Evolutionary conservation across 495 filamentous ascomycete species (phyloP), one percentile per base, ranked within the genome.

Genomic region (Penicillium bovifimosum): DNA sequence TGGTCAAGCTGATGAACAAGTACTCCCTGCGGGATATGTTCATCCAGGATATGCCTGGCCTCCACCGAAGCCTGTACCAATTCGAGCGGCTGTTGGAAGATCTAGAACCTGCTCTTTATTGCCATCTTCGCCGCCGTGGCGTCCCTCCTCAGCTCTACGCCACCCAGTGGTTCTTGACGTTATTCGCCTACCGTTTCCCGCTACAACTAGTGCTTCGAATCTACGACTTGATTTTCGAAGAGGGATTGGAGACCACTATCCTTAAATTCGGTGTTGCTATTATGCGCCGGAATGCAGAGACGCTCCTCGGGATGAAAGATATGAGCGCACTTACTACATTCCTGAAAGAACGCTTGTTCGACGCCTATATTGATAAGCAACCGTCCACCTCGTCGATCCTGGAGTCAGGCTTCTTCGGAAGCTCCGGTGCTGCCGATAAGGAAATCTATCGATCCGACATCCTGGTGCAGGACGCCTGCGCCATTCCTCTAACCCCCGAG

Each of bases 101-200:
- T 61, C 72, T 92, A 35, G 92, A 97, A 59, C 93, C 93, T 1
- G 90, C 90, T 26, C 78, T 97, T 2, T 96, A 93, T 69, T 97
- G 93, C 66, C 93, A 99, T 71, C 82, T 99, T 36, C 85, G 86
- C 54, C 85, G 93, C 47, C 85, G 88, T 38, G 85, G 87, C 20
- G 93, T 97, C 33, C 85, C 85, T 36, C 90, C 95, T 0, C 86
- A 96, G 59, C 76, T 99, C 8, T 99, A 99, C 64, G 93, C 93
- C 38, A 97, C 93, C 0, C 93, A 97, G 66, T 99, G 93, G 93
- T 97, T 97, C 69, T 82, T 99, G 38, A 99, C 93, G 6, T 80
- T 99, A n/a, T 99, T 99, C 62, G 91, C 93, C 13, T 97, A 99
- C 68, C 86, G 95, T 41, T 99, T 99, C 68, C 93, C 93, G 10